Evolutionary conservation across 2,329 filamentous ascomycete species (phyloP).

Genomic region (Chaetoscypha palmicola): DNA sequence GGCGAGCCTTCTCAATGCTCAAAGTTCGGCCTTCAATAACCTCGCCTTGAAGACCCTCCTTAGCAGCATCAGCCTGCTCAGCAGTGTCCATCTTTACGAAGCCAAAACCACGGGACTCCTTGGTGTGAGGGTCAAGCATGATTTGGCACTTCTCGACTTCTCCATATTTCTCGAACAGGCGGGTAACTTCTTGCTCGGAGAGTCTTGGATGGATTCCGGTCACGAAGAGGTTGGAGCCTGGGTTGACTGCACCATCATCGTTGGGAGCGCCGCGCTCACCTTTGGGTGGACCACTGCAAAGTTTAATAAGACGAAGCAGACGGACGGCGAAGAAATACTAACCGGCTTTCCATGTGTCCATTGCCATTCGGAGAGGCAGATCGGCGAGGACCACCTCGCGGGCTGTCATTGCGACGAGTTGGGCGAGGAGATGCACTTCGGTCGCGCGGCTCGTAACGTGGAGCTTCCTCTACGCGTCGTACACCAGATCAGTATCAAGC

Average conservation of each 20-base stretch:
- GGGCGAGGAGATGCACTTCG: slow-evolving; percentile 59
- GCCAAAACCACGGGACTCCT: slow-evolving; percentile 96
- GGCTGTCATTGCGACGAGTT: slow-evolving; percentile 46
- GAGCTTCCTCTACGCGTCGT: slow-evolving; percentile 47
- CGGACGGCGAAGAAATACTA: no score
- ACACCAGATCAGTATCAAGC: slow-evolving; percentile 17
- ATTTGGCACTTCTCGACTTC: slow-evolving; percentile 99
- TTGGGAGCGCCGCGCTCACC: slow-evolving; percentile 42
- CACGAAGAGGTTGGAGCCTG: slow-evolving; percentile 96
- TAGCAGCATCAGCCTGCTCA: slow-evolving; percentile 92
- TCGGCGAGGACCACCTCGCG: slow-evolving; percentile 52
- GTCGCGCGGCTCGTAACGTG: slow-evolving; percentile 61
- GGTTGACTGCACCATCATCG: slow-evolving; percentile 79
- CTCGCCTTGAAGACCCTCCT: slow-evolving; percentile 92
- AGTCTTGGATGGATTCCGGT: slow-evolving; percentile 95
- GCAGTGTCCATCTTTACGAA: slow-evolving; percentile 98
- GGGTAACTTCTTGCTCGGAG: slow-evolving; percentile 81
- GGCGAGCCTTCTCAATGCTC: slow-evolving; percentile 98
- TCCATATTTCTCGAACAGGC: slow-evolving; percentile 97
- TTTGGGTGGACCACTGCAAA: slow-evolving; percentile 42
- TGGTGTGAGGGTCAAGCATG: slow-evolving; percentile 97
- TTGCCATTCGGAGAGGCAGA: slow-evolving; percentile 55
- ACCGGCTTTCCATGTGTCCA: slow-evolving; percentile 41
- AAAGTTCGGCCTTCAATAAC: slow-evolving; percentile 90
- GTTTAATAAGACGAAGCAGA: no score